Percentiles rank a stretch among this genome's conserved stretches.
phyloP scores from a whole-genome alignment of 2,329 filamentous ascomycete genomes.

The Anthostomella pinea region DNA sequence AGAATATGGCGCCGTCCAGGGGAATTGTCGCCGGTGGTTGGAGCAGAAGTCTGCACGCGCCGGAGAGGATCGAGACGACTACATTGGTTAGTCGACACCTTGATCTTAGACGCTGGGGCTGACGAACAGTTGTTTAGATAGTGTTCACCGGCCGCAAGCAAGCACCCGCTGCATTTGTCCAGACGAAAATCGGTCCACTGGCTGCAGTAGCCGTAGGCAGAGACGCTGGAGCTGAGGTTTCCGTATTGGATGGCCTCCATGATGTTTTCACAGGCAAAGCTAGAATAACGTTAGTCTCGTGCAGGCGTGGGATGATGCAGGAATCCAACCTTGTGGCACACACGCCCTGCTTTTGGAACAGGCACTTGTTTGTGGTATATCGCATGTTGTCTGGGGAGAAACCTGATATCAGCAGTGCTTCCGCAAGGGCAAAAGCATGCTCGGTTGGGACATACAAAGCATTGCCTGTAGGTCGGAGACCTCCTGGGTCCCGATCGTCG shows the following conservation, averaged over 20 bases:
- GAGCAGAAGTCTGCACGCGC: constrained; percentile 54
- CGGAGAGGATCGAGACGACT: constrained; percentile 43
- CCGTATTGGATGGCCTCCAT: constrained; percentile 45
- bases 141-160: constrained; percentile 36
- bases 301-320: background rate
- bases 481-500: constrained; percentile 31
- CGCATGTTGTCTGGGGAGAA: constrained; percentile 54
- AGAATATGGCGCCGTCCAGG: constrained; percentile 52
- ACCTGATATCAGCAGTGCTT: constrained; percentile 16
- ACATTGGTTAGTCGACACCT: too few species aligned
- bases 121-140: constrained; percentile 52
- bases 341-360: constrained; percentile 52
- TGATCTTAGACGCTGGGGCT: too few species aligned
- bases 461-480: constrained; percentile 51
- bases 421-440: background rate
- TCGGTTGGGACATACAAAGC: constrained; percentile 47
- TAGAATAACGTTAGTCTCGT: constrained; percentile 34
- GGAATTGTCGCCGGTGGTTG: constrained; percentile 45
- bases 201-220: constrained; percentile 53
- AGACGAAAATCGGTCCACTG: constrained; percentile 41
- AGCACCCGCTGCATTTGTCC: constrained; percentile 47
- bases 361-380: constrained; percentile 53
- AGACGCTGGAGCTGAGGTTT: constrained; percentile 44
- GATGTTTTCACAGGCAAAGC: constrained; percentile 52
- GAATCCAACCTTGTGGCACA: constrained; percentile 50